Conservation (phyloP, 495 filamentous ascomycete species). For the Corynascus novoguineensis region DNA sequence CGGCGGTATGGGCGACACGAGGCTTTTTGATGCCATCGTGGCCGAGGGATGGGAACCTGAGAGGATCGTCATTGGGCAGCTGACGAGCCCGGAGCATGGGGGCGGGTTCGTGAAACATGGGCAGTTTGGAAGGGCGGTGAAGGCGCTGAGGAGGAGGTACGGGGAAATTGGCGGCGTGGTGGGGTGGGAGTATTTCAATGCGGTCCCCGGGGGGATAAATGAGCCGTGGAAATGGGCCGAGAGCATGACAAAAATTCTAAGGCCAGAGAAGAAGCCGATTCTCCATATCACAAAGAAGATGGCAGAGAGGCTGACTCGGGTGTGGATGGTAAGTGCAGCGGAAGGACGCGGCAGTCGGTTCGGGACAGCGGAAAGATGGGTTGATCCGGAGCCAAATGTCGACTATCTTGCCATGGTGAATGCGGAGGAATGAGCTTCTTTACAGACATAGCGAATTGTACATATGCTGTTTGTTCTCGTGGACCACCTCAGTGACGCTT, state of each 20-base stretch:
- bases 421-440: background rate
- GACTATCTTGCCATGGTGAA: conserved; percentile 30
- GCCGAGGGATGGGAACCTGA: conserved; percentile 55
- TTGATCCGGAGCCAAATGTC: conserved; percentile 15
- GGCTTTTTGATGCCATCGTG: conserved; percentile 56
- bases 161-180: conserved; percentile 71
- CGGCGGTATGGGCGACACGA: conserved; percentile 58
- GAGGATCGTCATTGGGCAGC: conserved; percentile 64
- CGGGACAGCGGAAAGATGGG: background rate
- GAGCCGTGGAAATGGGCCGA: conserved; percentile 70
- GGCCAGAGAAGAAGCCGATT: conserved; percentile 16
- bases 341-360: background rate
- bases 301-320: conserved; percentile 13
- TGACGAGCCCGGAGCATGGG: conserved; percentile 67
- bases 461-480: no score
- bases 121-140: conserved; percentile 36
- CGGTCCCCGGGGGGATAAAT: conserved; percentile 49
- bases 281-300: conserved; percentile 20
- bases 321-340: conserved; percentile 20
- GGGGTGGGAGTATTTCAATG: conserved; percentile 87
- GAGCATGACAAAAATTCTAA: conserved; percentile 52
- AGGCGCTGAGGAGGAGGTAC: conserved; percentile 45
- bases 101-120: conserved; percentile 38
- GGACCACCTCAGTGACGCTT: background rate
- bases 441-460: no score